Base-by-base conservation (phyloP, 129 eudicot genomes). In the Flaveria bidentis region DNA sequence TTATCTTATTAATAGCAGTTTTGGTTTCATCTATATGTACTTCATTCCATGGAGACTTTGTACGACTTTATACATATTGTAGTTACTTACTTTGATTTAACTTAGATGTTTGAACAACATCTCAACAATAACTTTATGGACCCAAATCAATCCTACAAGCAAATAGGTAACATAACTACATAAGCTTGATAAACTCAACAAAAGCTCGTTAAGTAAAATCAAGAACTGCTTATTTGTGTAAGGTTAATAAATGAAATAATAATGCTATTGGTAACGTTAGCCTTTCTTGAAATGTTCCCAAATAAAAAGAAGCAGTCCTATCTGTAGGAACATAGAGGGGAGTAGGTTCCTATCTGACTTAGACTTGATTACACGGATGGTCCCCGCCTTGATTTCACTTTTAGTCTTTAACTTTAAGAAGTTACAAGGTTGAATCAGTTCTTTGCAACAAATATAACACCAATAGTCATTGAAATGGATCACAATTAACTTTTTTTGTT, bases 111-210 rank as follows among this genome's bases (percentile, higher is more conserved):
- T 68, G 16, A 53, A 23, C 28, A 56, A 39, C 47, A 26, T 67
- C 39, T 18, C 30, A 53, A 47, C 74, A 51, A 25, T 77, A 69
- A 67, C 9, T 23, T 23, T 55, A 4, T 69, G 47, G 68, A 69
- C 60, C 60, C 49, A 77, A 45, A 77, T 55, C 25, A 67, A 16
- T 42, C 67, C 50, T 42, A 55, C 69, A 69, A 56, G 56, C 56
- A 57, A 6, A 69, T n/a, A 26, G 69, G 76, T 67, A 14, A n/a
- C n/a, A n/a, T n/a, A n/a, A n/a, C n/a, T n/a, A 77, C 58, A 55
- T 41, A 36, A 77, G 75, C 57, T 55, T 68, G 56, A 42, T 41
- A 55, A 53, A 39, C 58, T 6, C 66, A 60, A 60, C 39, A 60
- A 22, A 22, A 60, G 66, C 36, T 23, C 39, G 23, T 25, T 15